These are phyloP conservation scores for Epithemia pelagica DNA, from an alignment of 108 stramenopile species.

Conservation along the genomic window DNA sequence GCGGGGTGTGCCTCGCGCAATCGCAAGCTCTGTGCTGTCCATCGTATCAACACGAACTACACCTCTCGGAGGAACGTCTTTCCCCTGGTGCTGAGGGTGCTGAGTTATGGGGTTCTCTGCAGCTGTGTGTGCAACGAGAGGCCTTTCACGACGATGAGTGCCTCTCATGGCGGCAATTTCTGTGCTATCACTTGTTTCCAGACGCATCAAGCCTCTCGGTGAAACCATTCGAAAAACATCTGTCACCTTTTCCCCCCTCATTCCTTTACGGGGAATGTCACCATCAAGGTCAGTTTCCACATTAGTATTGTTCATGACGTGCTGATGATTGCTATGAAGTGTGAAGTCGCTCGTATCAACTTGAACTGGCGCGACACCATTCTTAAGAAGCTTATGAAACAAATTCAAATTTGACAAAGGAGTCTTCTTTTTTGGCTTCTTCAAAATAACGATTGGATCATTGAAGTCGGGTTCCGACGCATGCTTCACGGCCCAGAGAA, in stretches of 20 bases:
- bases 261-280: not conserved
- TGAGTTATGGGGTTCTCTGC: no score
- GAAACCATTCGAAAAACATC: not conserved
- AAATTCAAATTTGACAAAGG: not conserved
- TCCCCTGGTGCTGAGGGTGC: no score
- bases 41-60: not conserved
- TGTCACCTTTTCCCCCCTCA: not conserved
- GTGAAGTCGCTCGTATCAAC: not conserved
- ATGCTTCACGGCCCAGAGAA: conserved; percentile 71
- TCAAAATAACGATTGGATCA: conserved; percentile 42
- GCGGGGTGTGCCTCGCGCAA: not conserved
- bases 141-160: not conserved
- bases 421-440: not conserved
- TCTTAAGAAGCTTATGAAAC: not conserved
- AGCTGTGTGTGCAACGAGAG: no score
- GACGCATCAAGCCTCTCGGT: not conserved
- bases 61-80: not conserved
- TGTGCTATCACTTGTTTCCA: not conserved
- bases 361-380: not conserved
- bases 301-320: no score
- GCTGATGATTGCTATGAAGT: no score
- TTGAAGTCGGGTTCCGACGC: conserved; percentile 62
- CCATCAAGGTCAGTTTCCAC: not conserved
- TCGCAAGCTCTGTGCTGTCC: not conserved
- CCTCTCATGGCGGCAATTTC: not conserved